Conservation (phyloP, 2,329 filamentous ascomycete species). For the Colletotrichum sp. region DNA sequence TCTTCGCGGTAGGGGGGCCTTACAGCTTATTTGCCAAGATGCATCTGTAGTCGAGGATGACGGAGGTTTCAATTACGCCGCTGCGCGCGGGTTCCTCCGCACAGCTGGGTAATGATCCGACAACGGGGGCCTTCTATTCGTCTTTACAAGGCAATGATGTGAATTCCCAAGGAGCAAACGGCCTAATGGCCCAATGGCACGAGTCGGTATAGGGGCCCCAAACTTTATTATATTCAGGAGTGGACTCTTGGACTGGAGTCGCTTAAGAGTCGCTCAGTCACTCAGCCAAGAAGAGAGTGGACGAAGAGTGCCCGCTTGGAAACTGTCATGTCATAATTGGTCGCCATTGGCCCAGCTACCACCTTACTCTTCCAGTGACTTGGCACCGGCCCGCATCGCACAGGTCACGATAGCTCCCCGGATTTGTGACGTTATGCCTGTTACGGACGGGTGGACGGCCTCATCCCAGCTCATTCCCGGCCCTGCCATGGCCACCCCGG, state of each 20-base stretch:
- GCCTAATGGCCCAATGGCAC: not conserved
- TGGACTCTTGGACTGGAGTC: not conserved
- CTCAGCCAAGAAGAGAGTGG: not conserved
- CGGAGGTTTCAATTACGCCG: slow-evolving; percentile 15
- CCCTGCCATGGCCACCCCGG: not conserved
- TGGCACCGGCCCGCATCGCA: slow-evolving; percentile 4
- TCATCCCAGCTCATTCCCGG: not conserved
- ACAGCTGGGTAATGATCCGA: not conserved
- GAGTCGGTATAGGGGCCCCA: not conserved
- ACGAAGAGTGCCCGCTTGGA: not conserved
- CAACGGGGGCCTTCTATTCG: not conserved
- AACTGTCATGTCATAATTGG: slow-evolving; percentile 2
- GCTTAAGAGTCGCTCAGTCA: not conserved
- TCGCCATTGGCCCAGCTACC: not conserved
- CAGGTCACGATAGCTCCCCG: not conserved
- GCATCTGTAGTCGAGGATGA: not conserved
- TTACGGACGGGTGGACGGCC: not conserved
- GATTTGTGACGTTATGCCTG: slow-evolving; percentile 2
- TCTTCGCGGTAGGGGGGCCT: not conserved
- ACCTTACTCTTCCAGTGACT: slow-evolving; percentile 14
- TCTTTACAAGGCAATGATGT: not conserved
- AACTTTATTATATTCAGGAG: slow-evolving; percentile 6
- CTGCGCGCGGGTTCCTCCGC: not conserved
- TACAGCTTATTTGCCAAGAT: not conserved
- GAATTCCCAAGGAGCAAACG: not conserved